Base-by-base conservation (phyloP, 140 eudicot species). In the Stevia rebaudiana region DNA sequence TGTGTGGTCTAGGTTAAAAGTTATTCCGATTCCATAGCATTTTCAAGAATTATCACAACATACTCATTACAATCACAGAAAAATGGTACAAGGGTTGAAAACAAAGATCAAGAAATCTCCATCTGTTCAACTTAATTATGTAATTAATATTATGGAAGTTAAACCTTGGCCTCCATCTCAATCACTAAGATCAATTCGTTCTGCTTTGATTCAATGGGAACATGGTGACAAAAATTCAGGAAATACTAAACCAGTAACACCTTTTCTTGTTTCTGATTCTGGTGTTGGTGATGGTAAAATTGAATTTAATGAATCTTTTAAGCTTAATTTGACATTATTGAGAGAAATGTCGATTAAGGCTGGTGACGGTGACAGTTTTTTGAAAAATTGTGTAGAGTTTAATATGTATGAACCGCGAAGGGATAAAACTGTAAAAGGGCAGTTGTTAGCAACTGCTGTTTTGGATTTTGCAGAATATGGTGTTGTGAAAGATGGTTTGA, bases 101-200 rank as follows among this genome's bases (percentile, higher is more conserved):
- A 30, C 83, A 33, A 85, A 81, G 71, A 77, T 49, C 64, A 71
- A 85, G 76, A 84, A 59, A 78, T 68, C 76, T 49, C 89, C 85
- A 10, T 71, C 85, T 7, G 69, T 84, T 47, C 87, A 79, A 52
- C 79, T 87, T 24, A 84, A 84, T 50, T 91, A 87, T 65, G 25
- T 52, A 41, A 80, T 91, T 59, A 83, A 77, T 35, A 70, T 91
- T 24, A 68, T 84, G 65, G 98, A 87, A 74, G 73, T 91, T 52
- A 87, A 83, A 69, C 98, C 98, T 8, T 91, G 98, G 98, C 98
- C 98, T 18, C 96, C 98, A 19, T 87, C 96, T 49, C 98, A 87
- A 28, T 87, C 95, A 1, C 74, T 91, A 65, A 84, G 83, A 69
- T 78, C 83, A 4, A 78, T 85, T 52, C 95, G 96, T 60, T 71